Base-by-base conservation (phyloP, 352 stramenopile genomes). In the Globisporangium splendens region DNA sequence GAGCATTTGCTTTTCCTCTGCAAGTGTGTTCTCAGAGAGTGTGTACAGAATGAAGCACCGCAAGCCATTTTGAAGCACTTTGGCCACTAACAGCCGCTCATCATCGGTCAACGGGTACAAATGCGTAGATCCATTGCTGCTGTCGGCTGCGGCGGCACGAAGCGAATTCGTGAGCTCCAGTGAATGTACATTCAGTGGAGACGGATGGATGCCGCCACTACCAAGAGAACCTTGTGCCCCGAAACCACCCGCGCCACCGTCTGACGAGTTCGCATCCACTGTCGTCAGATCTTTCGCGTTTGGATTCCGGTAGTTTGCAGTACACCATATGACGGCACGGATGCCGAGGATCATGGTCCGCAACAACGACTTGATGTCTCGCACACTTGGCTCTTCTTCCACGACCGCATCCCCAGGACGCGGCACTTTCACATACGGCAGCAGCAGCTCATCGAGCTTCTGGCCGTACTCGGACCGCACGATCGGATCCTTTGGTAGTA, bases 291-390 rank as follows among this genome's bases (percentile, higher is more conserved):
- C 63, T 68, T 94, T 87, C 42, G 80, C 86, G 17, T 93, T 73
- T n/a, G 87, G 84, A 57, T 95, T 95, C 21, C 87, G 82, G 60
- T 96, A 96, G 71, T 97, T 97, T 38, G 84, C 87, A 13, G 98
- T 98, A 72, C 96, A 99, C 91, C 94, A 99, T 51, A 99, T 97
- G 6, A 99, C 79, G 11, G 94, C 98, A 56, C 98, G 98, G 42
- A 99, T 92, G 14, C 97, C 97, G n/a, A 98, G 69, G 49, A 99
- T 97, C 81, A 99, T 98, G 12, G 96, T 98, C 21, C 93, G 84
- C 42, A 99, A 55, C 24, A 99, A 79, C 17, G 79, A 91, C 65
- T 98, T 98, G 35, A 98, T 75, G 56, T 98, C 93, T 28, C 85
- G 77, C 39, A 96, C 72, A 50, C 69, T 91, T 3, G 82, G 80